Evolutionary conservation across 768 basidiomycete species (phyloP), one percentile per base, ranked within the genome.

Genomic region (Suillus cothurnatus): DNA sequence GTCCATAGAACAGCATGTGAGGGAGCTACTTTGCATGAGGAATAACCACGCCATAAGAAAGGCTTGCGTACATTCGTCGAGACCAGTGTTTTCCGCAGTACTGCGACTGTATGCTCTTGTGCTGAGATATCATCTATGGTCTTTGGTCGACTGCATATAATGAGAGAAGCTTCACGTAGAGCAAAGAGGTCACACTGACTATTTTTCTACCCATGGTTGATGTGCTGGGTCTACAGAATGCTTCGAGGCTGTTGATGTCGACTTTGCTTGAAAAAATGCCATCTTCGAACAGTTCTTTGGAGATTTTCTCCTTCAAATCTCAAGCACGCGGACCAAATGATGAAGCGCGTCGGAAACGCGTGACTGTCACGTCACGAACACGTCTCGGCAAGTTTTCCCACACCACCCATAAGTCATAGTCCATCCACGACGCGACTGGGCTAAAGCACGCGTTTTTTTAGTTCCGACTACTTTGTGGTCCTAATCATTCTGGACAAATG

Each of bases 1-100:
- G 97, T 1, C 97, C 97, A 70, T 99, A 99, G 82, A 99, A 99
- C 56, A 99, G 82, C 96, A 99, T 98, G 73, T 99, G 97, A 6
- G 97, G 97, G 61, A 99, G 84, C 97, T 99, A 74, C 12, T 43
- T 15, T 67, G 26, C 26, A 64, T 74, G 45, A 77, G 66, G 11
- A 39, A 57, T 5, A 26, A n/a, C 21, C 2, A 19, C 28, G 36
- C 43, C 5, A 38, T 19, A 15, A 32, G n/a, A 59, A 39, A 7
- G 2, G 7, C 50, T 4, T 41, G n/a, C 60, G 9, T 72, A 97
- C 97, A 81, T 99, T 99, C 34, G 94, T 91, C 15, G 94, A 96
- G 0, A 88, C 89, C 52, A 99, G 81, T 0, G 97, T 94, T 80
- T 97, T 99, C 56, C 84, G 85, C 28, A 99, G 82, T 1, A 99